These are phyloP conservation scores for Novakomyces olei DNA, from an alignment of 805 yeast genomes.

Conservation along the genomic window DNA sequence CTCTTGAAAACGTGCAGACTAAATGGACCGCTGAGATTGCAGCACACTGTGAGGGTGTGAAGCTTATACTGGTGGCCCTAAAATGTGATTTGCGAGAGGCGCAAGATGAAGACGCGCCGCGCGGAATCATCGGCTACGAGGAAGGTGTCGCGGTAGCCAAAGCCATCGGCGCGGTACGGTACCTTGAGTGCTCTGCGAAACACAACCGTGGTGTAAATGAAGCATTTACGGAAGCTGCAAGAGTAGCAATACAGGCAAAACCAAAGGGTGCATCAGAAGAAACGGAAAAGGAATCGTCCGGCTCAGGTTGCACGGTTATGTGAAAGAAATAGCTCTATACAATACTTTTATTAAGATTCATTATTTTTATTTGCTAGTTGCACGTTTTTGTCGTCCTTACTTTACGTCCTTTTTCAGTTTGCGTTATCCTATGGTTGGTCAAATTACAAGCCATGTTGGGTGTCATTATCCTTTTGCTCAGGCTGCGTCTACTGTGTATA, in stretches of 20 bases:
- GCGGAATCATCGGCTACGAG: conserved; percentile 53
- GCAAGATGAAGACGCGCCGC: conserved; percentile 16
- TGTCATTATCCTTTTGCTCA: no score
- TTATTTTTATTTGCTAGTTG: no score
- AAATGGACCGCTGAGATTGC: conserved; percentile 96
- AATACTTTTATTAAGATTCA: no score
- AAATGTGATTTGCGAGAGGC: conserved; percentile 67
- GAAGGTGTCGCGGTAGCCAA: conserved; percentile 89
- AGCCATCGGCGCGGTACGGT: conserved; percentile 78
- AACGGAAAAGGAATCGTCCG: no score
- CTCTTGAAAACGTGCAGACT: conserved; percentile 80
- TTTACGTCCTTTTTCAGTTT: no score
- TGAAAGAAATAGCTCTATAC: no score
- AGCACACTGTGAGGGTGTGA: conserved; percentile 92
- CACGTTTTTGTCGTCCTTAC: no score
- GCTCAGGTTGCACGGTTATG: no score
- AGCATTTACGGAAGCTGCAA: conserved; percentile 95
- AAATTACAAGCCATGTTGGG: no score
- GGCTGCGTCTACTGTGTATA: no score
- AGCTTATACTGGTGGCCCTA: conserved; percentile 76
- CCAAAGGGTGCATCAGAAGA: conserved; percentile 36
- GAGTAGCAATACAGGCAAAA: conserved; percentile 80
- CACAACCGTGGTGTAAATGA: conserved; percentile 95
- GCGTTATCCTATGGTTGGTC: no score
- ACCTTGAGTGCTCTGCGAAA: conserved; percentile 90